Conservation (phyloP, 768 basidiomycete species). For the Russula sp. region DNA sequence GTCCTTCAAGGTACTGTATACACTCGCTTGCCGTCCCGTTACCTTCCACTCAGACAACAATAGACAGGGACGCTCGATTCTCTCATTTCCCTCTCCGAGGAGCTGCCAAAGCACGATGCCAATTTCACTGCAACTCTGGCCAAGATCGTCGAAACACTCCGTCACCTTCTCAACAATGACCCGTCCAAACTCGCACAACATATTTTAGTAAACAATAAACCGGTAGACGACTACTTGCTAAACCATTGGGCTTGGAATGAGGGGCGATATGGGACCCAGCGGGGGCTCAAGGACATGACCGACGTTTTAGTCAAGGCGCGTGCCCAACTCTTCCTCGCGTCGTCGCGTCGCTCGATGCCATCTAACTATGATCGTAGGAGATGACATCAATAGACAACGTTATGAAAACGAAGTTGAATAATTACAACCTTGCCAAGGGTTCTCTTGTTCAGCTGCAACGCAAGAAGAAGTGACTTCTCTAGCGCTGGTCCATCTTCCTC, state of each 20-base stretch:
- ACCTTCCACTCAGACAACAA: background rate
- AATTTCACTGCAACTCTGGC: constrained; percentile 85
- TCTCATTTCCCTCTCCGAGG: constrained; percentile 84
- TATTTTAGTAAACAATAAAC: constrained; percentile 70
- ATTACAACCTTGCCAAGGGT: constrained; percentile 93
- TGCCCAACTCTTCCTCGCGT: background rate
- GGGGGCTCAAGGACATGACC: constrained; percentile 75
- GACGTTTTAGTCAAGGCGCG: constrained; percentile 81
- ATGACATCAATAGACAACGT: constrained; percentile 91
- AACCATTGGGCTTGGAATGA: constrained; percentile 90
- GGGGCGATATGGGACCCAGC: constrained; percentile 80
- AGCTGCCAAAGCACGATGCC: constrained; percentile 84
- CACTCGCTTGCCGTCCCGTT: background rate
- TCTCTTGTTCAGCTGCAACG: constrained; percentile 87
- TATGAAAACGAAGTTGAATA: constrained; percentile 86
- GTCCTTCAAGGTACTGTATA: constrained; percentile 75
- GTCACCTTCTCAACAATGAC: constrained; percentile 87
- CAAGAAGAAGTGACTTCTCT: constrained; percentile 72
- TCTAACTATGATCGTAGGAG: constrained; percentile 51
- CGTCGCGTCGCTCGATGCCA: constrained; percentile 4
- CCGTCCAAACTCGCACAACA: constrained; percentile 69
- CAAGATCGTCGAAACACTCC: constrained; percentile 90
- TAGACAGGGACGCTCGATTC: constrained; percentile 93
- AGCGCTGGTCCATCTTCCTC: constrained; percentile 7
- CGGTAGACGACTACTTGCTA: constrained; percentile 75